These are phyloP conservation scores for Cerioporus squamosus DNA, from an alignment of 1,284 basidiomycete genomes.

Conservation along the genomic window DNA sequence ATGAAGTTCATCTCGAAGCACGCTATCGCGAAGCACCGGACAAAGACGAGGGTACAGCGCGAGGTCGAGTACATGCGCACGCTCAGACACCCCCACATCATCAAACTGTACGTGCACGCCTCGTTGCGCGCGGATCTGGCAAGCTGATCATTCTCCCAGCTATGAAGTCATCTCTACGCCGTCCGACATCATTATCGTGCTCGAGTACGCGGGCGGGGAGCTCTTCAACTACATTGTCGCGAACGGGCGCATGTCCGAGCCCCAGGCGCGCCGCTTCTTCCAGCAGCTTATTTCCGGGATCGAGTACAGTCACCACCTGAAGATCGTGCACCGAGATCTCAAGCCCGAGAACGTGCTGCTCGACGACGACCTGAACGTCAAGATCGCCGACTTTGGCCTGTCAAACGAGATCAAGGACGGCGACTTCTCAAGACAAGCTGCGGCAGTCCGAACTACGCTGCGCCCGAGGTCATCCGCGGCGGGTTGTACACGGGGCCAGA, in stretches of 20 bases:
- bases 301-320: constrained; percentile 92
- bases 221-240: constrained; percentile 96
- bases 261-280: constrained; percentile 88
- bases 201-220: constrained; percentile 92
- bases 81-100: constrained; percentile 91
- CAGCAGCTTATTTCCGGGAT: constrained; percentile 96
- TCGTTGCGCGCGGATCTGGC: constrained; percentile 3
- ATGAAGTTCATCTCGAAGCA: constrained; percentile 98
- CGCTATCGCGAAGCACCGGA: constrained; percentile 91
- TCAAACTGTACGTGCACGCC: constrained; percentile 78
- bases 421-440: constrained; percentile 95
- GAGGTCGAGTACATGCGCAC: constrained; percentile 96
- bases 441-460: constrained; percentile 95
- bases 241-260: constrained; percentile 86
- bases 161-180: constrained; percentile 96
- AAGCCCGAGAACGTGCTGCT: constrained; percentile 92
- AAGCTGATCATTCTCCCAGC: constrained; percentile 44
- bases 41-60: constrained; percentile 89
- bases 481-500: constrained; percentile 94
- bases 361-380: constrained; percentile 84
- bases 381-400: constrained; percentile 95
- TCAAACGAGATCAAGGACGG: constrained; percentile 95
- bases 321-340: constrained; percentile 95
- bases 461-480: constrained; percentile 93
- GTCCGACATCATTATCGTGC: constrained; percentile 94